Evolutionary conservation across 805 yeast species (phyloP).

Genomic region (Yamadazyma scolyti): DNA sequence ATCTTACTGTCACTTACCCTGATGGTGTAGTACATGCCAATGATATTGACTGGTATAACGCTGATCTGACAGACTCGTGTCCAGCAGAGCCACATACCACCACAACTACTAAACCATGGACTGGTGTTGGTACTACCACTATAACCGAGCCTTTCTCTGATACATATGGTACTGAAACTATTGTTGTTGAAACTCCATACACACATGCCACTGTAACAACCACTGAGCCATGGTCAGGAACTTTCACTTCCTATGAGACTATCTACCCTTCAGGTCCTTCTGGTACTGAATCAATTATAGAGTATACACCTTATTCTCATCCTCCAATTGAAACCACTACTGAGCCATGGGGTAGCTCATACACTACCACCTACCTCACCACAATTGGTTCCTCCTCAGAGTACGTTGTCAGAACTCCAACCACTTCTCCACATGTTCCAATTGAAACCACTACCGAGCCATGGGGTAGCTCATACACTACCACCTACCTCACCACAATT

Average conservation of each 20-base stretch:
- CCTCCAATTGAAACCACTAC: no score
- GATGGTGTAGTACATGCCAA: constrained; percentile 1
- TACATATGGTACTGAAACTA: constrained; percentile 5
- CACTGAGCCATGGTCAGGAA: constrained; percentile 3
- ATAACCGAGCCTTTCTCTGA: constrained; percentile 7
- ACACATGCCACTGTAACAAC: constrained; percentile 3
- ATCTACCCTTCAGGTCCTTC: constrained; percentile 6
- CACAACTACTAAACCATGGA: constrained; percentile 16
- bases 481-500: no score
- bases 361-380: no score
- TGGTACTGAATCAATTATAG: no score
- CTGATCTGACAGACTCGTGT: neutral
- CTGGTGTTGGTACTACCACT: constrained; percentile 38
- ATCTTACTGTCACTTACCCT: constrained; percentile 1
- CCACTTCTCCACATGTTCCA: no score
- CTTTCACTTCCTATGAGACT: constrained; percentile 3
- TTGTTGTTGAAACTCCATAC: constrained; percentile 9
- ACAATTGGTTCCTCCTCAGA: no score
- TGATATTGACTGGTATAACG: constrained; percentile 2
- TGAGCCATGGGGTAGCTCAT: no score
- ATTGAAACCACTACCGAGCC: no score
- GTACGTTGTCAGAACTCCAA: no score
- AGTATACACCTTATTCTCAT: no score
- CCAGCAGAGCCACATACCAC: neutral
- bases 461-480: no score